Conservation (phyloP, 352 stramenopile genomes). For the Globisporangium uncinulatum region DNA sequence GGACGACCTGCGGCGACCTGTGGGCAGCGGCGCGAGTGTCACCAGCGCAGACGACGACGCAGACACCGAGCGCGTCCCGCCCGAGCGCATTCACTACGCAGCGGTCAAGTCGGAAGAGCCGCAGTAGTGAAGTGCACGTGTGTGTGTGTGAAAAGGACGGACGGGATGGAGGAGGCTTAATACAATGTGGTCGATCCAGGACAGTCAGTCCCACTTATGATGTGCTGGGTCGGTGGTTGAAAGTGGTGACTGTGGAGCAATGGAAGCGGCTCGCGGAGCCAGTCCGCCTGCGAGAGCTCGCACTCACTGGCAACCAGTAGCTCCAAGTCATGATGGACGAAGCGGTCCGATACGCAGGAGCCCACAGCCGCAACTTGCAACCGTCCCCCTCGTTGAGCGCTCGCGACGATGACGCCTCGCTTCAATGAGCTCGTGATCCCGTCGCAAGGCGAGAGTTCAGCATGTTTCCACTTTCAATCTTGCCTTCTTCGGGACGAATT, state of each 20-base stretch:
- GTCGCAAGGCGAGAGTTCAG: neutral
- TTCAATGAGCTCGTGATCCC: neutral
- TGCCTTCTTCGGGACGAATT: too few species aligned
- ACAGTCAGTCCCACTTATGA: too few species aligned
- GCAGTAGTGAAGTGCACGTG: neutral
- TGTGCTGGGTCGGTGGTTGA: too few species aligned
- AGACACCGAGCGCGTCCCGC: neutral
- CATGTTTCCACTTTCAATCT: too few species aligned
- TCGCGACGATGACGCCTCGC: neutral
- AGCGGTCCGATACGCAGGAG: neutral
- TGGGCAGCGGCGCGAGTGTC: neutral
- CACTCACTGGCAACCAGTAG: slow-evolving; percentile 5
- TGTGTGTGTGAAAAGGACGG: neutral
- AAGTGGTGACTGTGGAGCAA: neutral
- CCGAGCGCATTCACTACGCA: neutral
- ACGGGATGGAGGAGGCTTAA: too few species aligned
- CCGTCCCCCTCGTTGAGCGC: neutral
- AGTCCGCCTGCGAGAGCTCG: slow-evolving; percentile 4
- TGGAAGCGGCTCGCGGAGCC: slow-evolving; percentile 3
- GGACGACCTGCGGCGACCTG: slow-evolving; percentile 1
- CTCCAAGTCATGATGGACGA: slow-evolving; percentile 9
- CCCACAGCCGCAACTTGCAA: neutral
- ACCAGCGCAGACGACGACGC: neutral
- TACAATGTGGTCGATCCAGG: too few species aligned
- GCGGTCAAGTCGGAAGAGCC: neutral